These are phyloP conservation scores for Monascus purpureus DNA, from an alignment of 495 filamentous ascomycete species.

Conservation along the genomic window DNA sequence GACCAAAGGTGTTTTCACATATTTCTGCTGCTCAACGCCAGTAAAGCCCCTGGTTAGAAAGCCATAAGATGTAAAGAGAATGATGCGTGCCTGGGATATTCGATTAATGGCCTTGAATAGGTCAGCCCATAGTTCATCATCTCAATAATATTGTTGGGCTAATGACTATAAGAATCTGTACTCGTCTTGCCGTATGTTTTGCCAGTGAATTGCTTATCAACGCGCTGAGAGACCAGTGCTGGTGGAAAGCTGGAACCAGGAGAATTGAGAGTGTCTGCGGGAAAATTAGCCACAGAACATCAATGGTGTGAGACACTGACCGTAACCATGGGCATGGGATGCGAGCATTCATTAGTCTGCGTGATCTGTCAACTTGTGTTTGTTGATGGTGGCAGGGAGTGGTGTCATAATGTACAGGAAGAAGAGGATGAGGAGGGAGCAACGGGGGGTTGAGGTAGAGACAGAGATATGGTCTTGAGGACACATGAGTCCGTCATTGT, in stretches of 20 bases:
- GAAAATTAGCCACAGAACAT: constrained; percentile 2
- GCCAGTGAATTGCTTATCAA: constrained; percentile 2
- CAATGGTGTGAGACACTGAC: constrained; percentile 3
- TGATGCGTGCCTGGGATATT: neutral
- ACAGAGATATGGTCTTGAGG: too few species aligned
- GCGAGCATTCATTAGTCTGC: constrained; percentile 3
- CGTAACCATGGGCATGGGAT: constrained; percentile 1
- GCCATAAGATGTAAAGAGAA: constrained; percentile 10
- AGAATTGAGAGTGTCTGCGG: neutral
- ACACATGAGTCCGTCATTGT: too few species aligned
- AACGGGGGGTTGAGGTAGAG: too few species aligned
- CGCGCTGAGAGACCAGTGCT: neutral
- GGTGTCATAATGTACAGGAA: too few species aligned
- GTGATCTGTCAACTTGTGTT: too few species aligned
- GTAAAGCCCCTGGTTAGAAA: constrained; percentile 3
- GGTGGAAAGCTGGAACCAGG: neutral
- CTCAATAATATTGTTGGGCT: constrained; percentile 6
- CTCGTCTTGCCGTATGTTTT: constrained; percentile 1
- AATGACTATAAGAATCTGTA: constrained; percentile 2
- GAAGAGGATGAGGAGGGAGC: too few species aligned
- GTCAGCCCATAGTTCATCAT: constrained; percentile 5
- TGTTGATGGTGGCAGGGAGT: too few species aligned
- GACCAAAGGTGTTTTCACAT: constrained; percentile 1
- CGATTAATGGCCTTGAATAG: constrained; percentile 6
- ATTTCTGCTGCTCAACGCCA: constrained; percentile 1